phyloP scores from a whole-genome alignment of 2,329 filamentous ascomycete species.

The Curvularia lunata region DNA sequence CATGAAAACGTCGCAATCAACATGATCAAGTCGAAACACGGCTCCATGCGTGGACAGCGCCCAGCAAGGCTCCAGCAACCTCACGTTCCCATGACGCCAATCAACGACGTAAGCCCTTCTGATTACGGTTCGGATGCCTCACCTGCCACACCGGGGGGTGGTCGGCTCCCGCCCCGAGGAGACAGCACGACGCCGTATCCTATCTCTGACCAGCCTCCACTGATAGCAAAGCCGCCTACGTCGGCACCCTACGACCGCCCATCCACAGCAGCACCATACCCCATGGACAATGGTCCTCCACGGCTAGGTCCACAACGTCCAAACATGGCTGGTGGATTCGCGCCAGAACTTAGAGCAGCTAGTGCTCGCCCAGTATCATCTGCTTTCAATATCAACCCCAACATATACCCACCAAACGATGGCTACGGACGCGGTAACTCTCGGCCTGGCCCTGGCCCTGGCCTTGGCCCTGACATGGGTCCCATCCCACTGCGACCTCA shows the following conservation, averaged over 20 bases:
- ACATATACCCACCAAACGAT: slow-evolving; percentile 47
- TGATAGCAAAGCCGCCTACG: slow-evolving; percentile 27
- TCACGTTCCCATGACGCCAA: slow-evolving; percentile 48
- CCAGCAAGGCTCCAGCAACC: slow-evolving; percentile 53
- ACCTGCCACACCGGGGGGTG: slow-evolving; percentile 28
- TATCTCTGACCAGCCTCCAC: slow-evolving; percentile 52
- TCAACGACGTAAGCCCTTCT: slow-evolving; percentile 47
- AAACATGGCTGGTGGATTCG: slow-evolving; percentile 49
- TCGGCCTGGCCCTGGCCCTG: slow-evolving; percentile 32
- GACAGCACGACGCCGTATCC: slow-evolving; percentile 53
- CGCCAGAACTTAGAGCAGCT: slow-evolving; percentile 57
- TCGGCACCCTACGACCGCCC: slow-evolving; percentile 50
- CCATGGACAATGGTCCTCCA: slow-evolving; percentile 68
- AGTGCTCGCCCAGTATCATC: slow-evolving; percentile 56
- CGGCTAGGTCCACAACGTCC: slow-evolving; percentile 47
- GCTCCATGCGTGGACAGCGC: slow-evolving; percentile 58
- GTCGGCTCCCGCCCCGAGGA: slow-evolving; percentile 39
- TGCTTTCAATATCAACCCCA: slow-evolving; percentile 60
- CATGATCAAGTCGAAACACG: slow-evolving; percentile 71
- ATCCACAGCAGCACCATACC: slow-evolving; percentile 70
- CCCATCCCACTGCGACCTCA: slow-evolving; percentile 46
- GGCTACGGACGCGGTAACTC: slow-evolving; percentile 39
- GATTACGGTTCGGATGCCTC: slow-evolving; percentile 40
- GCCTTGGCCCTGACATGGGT: slow-evolving; percentile 36
- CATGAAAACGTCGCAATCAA: slow-evolving; percentile 91